A percentile compares a stretch with the other conserved stretches of the same genome.
These are phyloP conservation scores for Macrolepiota fuliginosa DNA, from an alignment of 768 basidiomycete species.

Conservation along the genomic window DNA sequence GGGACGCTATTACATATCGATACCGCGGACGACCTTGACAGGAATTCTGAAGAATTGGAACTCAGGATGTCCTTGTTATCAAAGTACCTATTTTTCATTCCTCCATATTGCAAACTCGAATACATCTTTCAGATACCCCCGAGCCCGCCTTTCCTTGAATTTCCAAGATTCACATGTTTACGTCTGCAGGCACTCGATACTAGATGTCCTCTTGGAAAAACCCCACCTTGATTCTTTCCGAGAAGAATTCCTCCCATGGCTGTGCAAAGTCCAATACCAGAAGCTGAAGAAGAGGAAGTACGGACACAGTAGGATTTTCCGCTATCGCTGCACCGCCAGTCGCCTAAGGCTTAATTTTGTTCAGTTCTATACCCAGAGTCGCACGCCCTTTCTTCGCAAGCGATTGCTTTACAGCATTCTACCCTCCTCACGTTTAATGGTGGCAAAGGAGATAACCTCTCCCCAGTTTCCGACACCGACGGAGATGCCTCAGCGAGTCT, in stretches of 20 bases:
- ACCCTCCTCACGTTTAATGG: conserved; percentile 26
- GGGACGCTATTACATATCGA: conserved; percentile 74
- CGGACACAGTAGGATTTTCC: conserved; percentile 39
- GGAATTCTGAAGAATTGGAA: conserved; percentile 67
- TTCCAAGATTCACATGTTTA: conserved; percentile 91
- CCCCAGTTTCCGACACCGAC: conserved; percentile 40
- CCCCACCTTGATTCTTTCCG: conserved; percentile 75
- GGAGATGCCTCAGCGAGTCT: conserved; percentile 41
- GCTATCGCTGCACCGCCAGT: background rate
- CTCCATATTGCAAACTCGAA: background rate
- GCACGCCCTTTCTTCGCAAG: conserved; percentile 43
- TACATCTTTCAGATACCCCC: conserved; percentile 57
- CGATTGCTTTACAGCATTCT: conserved; percentile 58
- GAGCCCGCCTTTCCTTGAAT: conserved; percentile 60
- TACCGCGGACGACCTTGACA: conserved; percentile 64
- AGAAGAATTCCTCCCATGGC: conserved; percentile 91
- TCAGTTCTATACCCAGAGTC: conserved; percentile 40
- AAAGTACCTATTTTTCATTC: conserved; percentile 37
- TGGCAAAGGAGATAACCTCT: conserved; percentile 29
- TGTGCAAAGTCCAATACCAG: conserved; percentile 84
- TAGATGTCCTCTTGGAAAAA: conserved; percentile 71
- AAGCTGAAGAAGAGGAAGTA: conserved; percentile 58
- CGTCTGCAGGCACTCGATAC: conserved; percentile 71
- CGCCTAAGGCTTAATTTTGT: conserved; percentile 6
- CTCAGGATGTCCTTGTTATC: conserved; percentile 74